A percentile compares a stretch with the other conserved stretches of the same genome.
These are phyloP conservation scores for Sporothrix luriei DNA, from an alignment of 2,329 filamentous ascomycete species.

Conservation along the genomic window DNA sequence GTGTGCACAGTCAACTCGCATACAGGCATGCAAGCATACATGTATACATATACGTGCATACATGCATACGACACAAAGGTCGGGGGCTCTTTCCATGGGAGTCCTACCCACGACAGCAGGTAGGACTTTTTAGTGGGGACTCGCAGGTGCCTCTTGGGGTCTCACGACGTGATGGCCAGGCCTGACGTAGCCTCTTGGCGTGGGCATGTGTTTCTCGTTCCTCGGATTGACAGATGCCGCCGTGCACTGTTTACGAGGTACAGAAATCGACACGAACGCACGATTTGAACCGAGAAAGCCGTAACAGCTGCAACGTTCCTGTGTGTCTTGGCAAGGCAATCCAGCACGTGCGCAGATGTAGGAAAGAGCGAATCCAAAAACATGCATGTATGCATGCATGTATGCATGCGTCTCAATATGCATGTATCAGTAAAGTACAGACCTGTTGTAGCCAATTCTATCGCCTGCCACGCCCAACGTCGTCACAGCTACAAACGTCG, in stretches of 20 bases:
- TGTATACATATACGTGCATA: too few relatives aligned
- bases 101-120: slow-evolving; percentile 26
- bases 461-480: neutral
- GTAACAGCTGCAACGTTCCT: neutral
- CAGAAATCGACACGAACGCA: neutral
- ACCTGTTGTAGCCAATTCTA: neutral
- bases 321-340: slow-evolving; percentile 28
- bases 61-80: neutral
- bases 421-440: neutral
- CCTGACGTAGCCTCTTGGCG: slow-evolving; percentile 18
- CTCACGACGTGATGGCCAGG: neutral
- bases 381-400: neutral
- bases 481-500: neutral
- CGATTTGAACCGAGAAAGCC: neutral
- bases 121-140: slow-evolving; percentile 34
- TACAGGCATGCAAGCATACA: too few relatives aligned
- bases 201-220: neutral
- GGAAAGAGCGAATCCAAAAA: neutral
- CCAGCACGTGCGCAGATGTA: slow-evolving; percentile 23
- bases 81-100: neutral
- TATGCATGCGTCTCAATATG: neutral
- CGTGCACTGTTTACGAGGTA: neutral
- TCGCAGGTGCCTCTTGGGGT: too few relatives aligned
- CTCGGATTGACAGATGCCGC: slow-evolving; percentile 1
- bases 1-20: slow-evolving; percentile 15